Evolutionary conservation across 2,329 filamentous ascomycete species (phyloP).

Genomic region (Aspergillus ustus): DNA sequence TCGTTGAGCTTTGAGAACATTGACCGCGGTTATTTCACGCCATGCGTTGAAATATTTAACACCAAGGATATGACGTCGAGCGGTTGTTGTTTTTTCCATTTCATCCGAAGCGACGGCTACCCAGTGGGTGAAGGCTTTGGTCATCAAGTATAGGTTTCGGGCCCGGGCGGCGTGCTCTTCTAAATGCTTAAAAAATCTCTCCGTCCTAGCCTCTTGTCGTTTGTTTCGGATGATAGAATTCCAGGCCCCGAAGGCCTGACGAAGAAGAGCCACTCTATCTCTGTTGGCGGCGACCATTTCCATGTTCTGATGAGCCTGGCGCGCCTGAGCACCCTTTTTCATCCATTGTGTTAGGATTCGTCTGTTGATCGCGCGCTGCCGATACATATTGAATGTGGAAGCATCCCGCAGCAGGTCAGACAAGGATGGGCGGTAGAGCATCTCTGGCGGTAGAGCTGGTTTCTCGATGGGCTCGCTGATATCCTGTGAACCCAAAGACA

Average conservation of each 20-base stretch:
- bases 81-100: constrained; percentile 67
- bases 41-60: constrained; percentile 72
- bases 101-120: constrained; percentile 67
- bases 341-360: constrained; percentile 54
- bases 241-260: constrained; percentile 59
- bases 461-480: constrained; percentile 33
- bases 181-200: constrained; percentile 59
- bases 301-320: constrained; percentile 44
- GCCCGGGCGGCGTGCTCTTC: constrained; percentile 66
- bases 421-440: constrained; percentile 55
- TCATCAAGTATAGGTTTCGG: constrained; percentile 67
- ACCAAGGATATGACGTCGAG: constrained; percentile 71
- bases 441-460: constrained; percentile 38
- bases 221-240: constrained; percentile 45
- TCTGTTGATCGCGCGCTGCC: constrained; percentile 43
- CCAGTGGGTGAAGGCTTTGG: constrained; percentile 72
- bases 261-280: constrained; percentile 57
- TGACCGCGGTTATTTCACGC: constrained; percentile 67
- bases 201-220: constrained; percentile 51
- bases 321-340: constrained; percentile 45
- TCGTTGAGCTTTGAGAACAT: constrained; percentile 58
- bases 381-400: constrained; percentile 52
- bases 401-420: constrained; percentile 57
- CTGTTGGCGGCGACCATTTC: constrained; percentile 52
- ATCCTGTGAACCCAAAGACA: constrained; percentile 26